Evolutionary conservation across 2,329 filamentous ascomycete species (phyloP), one percentile per base, ranked within the genome.

Genomic region (Teratosphaeria gauchensis): DNA sequence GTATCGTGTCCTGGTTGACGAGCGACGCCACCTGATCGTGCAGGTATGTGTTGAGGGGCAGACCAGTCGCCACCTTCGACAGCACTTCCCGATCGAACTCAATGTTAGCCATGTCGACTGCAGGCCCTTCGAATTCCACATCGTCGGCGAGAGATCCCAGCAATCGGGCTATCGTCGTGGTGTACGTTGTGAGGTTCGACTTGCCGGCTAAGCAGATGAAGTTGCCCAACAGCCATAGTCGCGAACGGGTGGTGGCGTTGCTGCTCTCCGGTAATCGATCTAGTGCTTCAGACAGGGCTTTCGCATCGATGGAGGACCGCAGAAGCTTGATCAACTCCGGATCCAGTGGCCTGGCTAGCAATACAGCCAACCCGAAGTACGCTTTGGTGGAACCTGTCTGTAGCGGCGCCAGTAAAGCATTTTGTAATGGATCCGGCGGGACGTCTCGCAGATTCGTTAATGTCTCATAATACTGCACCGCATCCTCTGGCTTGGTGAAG

Each of bases 1-100:
- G 83, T 57, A 96, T 88, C 46, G 87, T 89, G 51, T 85, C 81
- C 70, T 89, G 84, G 62, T 91, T 86, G 33, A 95, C 84, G 7
- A 96, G 76, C 9, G 86, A 88, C 16, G 82, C 73, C 1, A 96
- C 76, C 65, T 90, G 84, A 0, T 80, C 77, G 53, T 81, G 80
- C 12, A 95, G 73, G 67, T 90, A 79, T 8, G 61, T 65, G 55
- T 77, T 77, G 3, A 70, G 58, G 1, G 67, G 68, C 8, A 68
- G 60, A 9, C 65, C 65, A 14, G 61, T 62, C 16, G 64, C 32
- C 19, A 70, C 65, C 31, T 64, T 66, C 2, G 63, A 88, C 0
- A 72, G 77, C 66, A 62, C 80, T 73, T 16, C 84, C 66, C 62
- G 56, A 48, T 72, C 69, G n/a, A 72, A 66, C 65, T 72, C 24